A percentile compares a stretch with the other conserved stretches of the same genome.
Conservation (phyloP, 1,139 yeast species). For the Candida labiduridarum region DNA sequence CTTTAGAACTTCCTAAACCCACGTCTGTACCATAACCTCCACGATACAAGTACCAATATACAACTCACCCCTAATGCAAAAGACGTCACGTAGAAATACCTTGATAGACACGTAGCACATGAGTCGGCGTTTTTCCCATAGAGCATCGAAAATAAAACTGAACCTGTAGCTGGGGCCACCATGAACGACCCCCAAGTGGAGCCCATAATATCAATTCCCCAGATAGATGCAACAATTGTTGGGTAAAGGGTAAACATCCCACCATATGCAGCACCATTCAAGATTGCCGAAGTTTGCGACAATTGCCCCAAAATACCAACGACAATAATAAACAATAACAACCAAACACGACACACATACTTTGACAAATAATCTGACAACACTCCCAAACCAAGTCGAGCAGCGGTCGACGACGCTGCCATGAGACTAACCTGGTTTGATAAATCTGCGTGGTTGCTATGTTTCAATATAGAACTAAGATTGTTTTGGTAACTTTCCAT, state of each 20-base stretch:
- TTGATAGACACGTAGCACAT: slow-evolving; percentile 9
- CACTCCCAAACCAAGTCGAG: slow-evolving; percentile 66
- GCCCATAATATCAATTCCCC: slow-evolving; percentile 92
- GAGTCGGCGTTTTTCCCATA: slow-evolving; percentile 71
- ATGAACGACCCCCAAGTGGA: slow-evolving; percentile 92
- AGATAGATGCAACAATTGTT: slow-evolving; percentile 73
- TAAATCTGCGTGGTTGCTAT: slow-evolving; percentile 46
- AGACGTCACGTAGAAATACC: slow-evolving; percentile 39
- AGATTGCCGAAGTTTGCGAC: slow-evolving; percentile 31
- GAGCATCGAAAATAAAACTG: slow-evolving; percentile 66
- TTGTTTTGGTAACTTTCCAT: slow-evolving; percentile 86
- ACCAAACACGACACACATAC: slow-evolving; percentile 41
- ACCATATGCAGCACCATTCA: slow-evolving; percentile 79
- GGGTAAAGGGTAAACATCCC: slow-evolving; percentile 85
- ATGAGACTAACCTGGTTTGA: slow-evolving; percentile 48
- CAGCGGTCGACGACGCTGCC: slow-evolving; percentile 42
- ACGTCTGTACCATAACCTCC: slow-evolving; percentile 41
- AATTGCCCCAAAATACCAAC: slow-evolving; percentile 50
- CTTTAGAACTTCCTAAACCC: slow-evolving; percentile 19
- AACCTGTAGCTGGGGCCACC: slow-evolving; percentile 89
- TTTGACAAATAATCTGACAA: slow-evolving; percentile 54
- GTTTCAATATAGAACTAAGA: slow-evolving; percentile 64
- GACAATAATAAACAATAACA: slow-evolving; percentile 42
- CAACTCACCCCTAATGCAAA: slow-evolving; percentile 35
- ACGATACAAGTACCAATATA: slow-evolving; percentile 29